Percentiles rank a stretch among this genome's conserved stretches.
These are phyloP conservation scores for Coemansia sp. DNA, from an alignment of 192 early-diverging fungal genomes.

Conservation along the genomic window DNA sequence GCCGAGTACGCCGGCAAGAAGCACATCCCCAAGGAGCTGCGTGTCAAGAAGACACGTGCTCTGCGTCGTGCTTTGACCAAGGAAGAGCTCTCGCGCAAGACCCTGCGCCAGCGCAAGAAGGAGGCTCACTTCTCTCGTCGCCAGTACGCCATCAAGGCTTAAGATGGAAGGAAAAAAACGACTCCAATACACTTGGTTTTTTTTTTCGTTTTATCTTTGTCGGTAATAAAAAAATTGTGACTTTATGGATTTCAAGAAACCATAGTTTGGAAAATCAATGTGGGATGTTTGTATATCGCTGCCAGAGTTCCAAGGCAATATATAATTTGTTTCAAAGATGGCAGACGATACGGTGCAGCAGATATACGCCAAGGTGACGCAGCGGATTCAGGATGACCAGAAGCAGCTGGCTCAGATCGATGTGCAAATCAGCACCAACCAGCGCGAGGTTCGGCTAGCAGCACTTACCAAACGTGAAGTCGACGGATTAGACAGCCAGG, in stretches of 20 bases:
- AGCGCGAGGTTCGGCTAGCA: constrained; percentile 46
- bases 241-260: neutral
- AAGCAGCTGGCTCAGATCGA: constrained; percentile 45
- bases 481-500: constrained; percentile 24
- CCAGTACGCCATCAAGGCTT: constrained; percentile 88
- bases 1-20: constrained; percentile 93
- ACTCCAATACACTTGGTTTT: neutral
- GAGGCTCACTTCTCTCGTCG: constrained; percentile 84
- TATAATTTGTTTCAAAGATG: constrained; percentile 7
- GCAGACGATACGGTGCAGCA: constrained; percentile 42
- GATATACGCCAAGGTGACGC: constrained; percentile 44
- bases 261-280: neutral
- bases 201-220: neutral
- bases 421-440: constrained; percentile 39
- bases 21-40: constrained; percentile 93
- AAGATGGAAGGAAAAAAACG: constrained; percentile 21
- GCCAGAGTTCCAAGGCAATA: neutral
- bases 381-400: constrained; percentile 41
- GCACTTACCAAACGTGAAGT: constrained; percentile 47
- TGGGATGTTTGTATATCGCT: neutral
- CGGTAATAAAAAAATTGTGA: neutral
- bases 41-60: constrained; percentile 98
- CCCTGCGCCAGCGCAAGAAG: constrained; percentile 88
- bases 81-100: constrained; percentile 76
- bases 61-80: constrained; percentile 92